Percentiles rank a stretch among this genome's conserved stretches.
These are phyloP conservation scores for Sutorius eximius DNA, from an alignment of 1,284 basidiomycete species.

Conservation along the genomic window DNA sequence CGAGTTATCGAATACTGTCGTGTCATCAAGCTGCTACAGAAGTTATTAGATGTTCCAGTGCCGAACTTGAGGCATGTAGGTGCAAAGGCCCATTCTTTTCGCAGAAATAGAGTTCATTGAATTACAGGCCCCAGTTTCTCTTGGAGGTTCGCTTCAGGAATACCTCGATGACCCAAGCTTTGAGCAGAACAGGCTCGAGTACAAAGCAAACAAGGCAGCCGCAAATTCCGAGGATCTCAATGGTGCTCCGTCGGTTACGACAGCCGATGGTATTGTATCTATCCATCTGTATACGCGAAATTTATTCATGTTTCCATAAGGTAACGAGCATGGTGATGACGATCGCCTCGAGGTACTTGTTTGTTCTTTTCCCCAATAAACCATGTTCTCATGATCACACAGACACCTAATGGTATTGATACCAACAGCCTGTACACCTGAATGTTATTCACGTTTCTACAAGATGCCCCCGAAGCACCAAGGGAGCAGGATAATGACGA, in stretches of 20 bases:
- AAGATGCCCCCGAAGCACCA: too few relatives aligned
- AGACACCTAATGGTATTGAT: too few relatives aligned
- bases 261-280: constrained; percentile 19
- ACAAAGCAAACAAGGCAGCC: constrained; percentile 82
- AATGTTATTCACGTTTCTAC: too few relatives aligned
- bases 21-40: constrained; percentile 91
- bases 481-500: too few relatives aligned
- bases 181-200: constrained; percentile 91
- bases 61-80: constrained; percentile 91
- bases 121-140: constrained; percentile 83
- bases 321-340: not conserved
- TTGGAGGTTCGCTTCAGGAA: constrained; percentile 92
- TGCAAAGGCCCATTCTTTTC: constrained; percentile 9
- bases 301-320: constrained; percentile 12
- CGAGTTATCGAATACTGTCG: constrained; percentile 91
- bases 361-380: too few relatives aligned
- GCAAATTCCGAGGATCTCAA: constrained; percentile 40
- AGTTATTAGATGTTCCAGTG: constrained; percentile 89
- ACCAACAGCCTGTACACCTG: too few relatives aligned
- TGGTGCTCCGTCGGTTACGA: constrained; percentile 24
- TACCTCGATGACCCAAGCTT: constrained; percentile 96
- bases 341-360: too few relatives aligned
- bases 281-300: not conserved
- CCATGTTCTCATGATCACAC: too few relatives aligned
- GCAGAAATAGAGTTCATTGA: not conserved